These are phyloP conservation scores for Lodderomyces parapsilosis DNA, from an alignment of 1,139 yeast genomes.

Conservation along the genomic window DNA sequence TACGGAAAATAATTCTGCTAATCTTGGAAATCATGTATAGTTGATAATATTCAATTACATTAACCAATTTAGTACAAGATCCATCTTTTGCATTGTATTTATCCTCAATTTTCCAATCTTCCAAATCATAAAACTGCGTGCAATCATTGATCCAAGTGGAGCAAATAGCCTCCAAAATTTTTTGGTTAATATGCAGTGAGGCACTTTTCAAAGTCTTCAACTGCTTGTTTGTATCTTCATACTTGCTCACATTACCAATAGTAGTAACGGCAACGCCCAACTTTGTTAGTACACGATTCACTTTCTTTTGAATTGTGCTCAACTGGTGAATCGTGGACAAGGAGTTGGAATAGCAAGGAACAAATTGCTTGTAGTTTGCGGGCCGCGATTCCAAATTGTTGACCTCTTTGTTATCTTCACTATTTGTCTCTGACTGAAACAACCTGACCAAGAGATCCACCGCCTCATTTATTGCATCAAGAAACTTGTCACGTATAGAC, in stretches of 20 bases:
- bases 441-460: conserved; percentile 27
- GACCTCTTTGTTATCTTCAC: conserved; percentile 19
- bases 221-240: conserved; percentile 37
- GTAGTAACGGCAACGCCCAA: conserved; percentile 34
- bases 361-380: conserved; percentile 33
- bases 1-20: conserved; percentile 22
- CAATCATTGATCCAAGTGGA: conserved; percentile 51
- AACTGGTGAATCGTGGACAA: conserved; percentile 41
- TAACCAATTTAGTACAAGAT: conserved; percentile 34
- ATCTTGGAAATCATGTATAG: conserved; percentile 33
- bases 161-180: conserved; percentile 43
- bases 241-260: conserved; percentile 34
- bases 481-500: conserved; percentile 26
- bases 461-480: conserved; percentile 26
- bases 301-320: conserved; percentile 27
- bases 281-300: conserved; percentile 31
- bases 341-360: conserved; percentile 45
- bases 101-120: conserved; percentile 38
- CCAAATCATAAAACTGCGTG: conserved; percentile 45
- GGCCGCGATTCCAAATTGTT: conserved; percentile 39
- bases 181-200: conserved; percentile 35
- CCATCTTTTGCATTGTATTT: conserved; percentile 15
- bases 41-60: conserved; percentile 38
- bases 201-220: conserved; percentile 36
- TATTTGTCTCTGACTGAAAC: conserved; percentile 25